Evolutionary conservation across 495 filamentous ascomycete genomes (phyloP), one percentile per base, ranked within the genome.

Genomic region (Xylaria grammica): DNA sequence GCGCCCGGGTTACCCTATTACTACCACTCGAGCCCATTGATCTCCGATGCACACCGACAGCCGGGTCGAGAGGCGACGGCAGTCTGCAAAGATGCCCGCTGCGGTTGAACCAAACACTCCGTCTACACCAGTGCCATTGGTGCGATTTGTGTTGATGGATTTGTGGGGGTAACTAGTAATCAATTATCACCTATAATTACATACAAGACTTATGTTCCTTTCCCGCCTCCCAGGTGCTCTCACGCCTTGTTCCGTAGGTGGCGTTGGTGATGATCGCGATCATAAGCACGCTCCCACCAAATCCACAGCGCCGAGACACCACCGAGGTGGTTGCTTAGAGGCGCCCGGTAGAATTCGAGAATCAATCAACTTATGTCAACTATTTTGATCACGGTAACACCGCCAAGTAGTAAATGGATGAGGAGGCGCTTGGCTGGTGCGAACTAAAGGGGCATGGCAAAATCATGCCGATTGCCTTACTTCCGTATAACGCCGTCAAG

Each of bases 241-340:
- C 1, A 15, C 32, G 30, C 36, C 24, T 58, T 8, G 26, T 5
- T 48, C 9, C 8, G 19, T 15, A 59, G 15, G 29, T 59, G 11
- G 10, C 19, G 19, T 24, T 19, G 2, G 27, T 19, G 11, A 32
- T 17, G 20, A 48, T 38, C 13, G 5, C 50, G 32, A 36, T 36
- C 5, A 36, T 36, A 36, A 36, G 32, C n/a, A n/a, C n/a, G n/a
- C 29, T 20, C 19, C 56, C 11, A 29, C 26, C 7, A 20, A 15
- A 22, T 4, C 27, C 3, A 48, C 24, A 22, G 19, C 46, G 24
- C 59, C 59, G 59, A 61, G 59, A 24, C 48, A 51, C n/a, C 42
- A 48, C 59, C 59, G 59, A 61, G 52, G 59, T 30, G 46, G 59
- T 32, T 52, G 46, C 59, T 50, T 20, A 22, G 32, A 24, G 36